Conservation (phyloP, 176 grass and related monocot genomes). For the Musa troglodytarum region DNA sequence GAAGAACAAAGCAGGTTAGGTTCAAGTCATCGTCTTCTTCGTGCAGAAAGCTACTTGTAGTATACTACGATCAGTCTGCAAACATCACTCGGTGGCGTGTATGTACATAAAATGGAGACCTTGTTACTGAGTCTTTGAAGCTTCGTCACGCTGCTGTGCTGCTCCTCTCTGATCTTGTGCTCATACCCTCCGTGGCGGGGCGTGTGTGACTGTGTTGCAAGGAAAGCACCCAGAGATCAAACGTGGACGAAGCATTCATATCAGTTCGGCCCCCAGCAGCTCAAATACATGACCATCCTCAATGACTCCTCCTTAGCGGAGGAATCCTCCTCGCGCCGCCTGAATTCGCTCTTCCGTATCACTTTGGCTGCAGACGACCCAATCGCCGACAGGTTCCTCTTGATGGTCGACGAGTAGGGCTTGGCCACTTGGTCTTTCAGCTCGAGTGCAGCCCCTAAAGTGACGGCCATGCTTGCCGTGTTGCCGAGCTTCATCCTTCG, state of each 20-base stretch:
- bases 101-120: too few species aligned
- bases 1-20: too few species aligned
- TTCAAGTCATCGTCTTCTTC: too few species aligned
- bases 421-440: neutral
- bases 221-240: neutral
- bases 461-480: neutral
- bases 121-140: too few species aligned
- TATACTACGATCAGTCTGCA: too few species aligned
- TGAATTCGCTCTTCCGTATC: too few species aligned
- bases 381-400: neutral
- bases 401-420: neutral
- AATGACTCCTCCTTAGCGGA: conserved; percentile 46
- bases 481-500: neutral
- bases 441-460: neutral
- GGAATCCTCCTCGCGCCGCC: conserved; percentile 1
- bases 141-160: too few species aligned
- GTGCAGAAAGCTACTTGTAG: too few species aligned
- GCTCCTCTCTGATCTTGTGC: too few species aligned
- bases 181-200: too few species aligned
- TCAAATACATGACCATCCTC: conserved; percentile 63
- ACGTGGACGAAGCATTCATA: neutral
- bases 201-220: too few species aligned
- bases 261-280: conserved; percentile 80
- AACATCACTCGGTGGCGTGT: too few species aligned
- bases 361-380: neutral